A percentile compares a stretch with the other conserved stretches of the same genome.
Evolutionary conservation across 148 eudicot genomes (phyloP).

Genomic region (Spergularia bocconei): DNA sequence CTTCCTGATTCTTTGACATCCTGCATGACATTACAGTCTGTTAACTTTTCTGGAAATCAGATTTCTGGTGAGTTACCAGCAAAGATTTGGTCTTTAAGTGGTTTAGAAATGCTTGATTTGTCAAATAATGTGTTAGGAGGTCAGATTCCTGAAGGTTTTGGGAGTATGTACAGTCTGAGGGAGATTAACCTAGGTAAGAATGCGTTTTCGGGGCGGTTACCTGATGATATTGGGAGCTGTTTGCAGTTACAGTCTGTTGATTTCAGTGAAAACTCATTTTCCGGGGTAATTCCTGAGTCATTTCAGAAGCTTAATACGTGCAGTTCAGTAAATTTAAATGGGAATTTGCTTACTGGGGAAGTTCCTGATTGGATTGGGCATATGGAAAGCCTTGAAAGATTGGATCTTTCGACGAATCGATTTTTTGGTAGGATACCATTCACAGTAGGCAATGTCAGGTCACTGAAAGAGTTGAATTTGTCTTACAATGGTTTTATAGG

Average conservation of each 20-base stretch:
- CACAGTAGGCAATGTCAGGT: constrained; percentile 54
- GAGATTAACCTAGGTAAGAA: constrained; percentile 52
- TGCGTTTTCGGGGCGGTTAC: constrained; percentile 57
- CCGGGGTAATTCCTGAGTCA: constrained; percentile 68
- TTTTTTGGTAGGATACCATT: constrained; percentile 60
- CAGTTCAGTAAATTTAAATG: constrained; percentile 43
- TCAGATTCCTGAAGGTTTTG: constrained; percentile 62
- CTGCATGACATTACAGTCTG: constrained; percentile 51
- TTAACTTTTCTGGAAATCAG: constrained; percentile 60
- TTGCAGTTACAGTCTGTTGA: constrained; percentile 51
- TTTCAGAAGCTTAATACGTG: constrained; percentile 62
- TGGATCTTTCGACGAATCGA: constrained; percentile 76
- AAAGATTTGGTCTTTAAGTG: constrained; percentile 63
- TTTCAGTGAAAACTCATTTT: constrained; percentile 60
- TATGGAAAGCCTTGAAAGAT: constrained; percentile 58
- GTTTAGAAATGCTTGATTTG: constrained; percentile 55
- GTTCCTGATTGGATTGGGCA: constrained; percentile 80
- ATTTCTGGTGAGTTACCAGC: constrained; percentile 58
- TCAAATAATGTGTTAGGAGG: constrained; percentile 65
- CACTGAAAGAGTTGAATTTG: constrained; percentile 54
- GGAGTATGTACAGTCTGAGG: constrained; percentile 51
- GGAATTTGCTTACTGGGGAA: constrained; percentile 54
- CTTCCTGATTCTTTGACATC: constrained; percentile 56
- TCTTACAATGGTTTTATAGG: constrained; percentile 62
- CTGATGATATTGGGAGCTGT: constrained; percentile 72